phyloP scores from a whole-genome alignment of 495 filamentous ascomycete species.

The Xylaria cubensis region DNA sequence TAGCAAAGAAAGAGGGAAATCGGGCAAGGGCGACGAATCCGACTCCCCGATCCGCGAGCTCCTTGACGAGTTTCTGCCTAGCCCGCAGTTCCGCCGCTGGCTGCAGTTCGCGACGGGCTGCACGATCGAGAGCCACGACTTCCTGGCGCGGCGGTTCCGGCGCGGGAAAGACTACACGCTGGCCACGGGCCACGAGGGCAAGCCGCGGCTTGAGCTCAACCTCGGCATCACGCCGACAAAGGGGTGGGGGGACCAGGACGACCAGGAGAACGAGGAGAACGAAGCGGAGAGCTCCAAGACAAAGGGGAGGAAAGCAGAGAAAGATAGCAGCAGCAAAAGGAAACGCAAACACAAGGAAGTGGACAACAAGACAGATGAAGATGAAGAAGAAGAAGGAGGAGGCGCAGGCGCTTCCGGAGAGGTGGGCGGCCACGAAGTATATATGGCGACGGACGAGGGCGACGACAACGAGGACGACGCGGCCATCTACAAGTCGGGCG shows the following conservation, averaged over 20 bases:
- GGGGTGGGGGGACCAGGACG: constrained; percentile 76
- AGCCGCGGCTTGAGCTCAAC: constrained; percentile 85
- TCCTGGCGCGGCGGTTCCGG: constrained; percentile 84
- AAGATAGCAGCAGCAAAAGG: constrained; percentile 38
- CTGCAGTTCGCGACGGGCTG: constrained; percentile 79
- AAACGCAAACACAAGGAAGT: constrained; percentile 42
- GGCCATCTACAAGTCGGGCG: constrained; percentile 76
- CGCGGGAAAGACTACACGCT: constrained; percentile 90
- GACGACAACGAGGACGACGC: constrained; percentile 72
- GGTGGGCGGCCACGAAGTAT: constrained; percentile 87
- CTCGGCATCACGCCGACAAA: constrained; percentile 80
- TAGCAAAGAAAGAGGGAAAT: constrained; percentile 24
- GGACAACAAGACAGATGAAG: constrained; percentile 28
- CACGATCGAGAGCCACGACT: constrained; percentile 67
- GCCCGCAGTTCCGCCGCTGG: constrained; percentile 89
- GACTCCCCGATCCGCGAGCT: constrained; percentile 74
- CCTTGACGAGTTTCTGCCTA: constrained; percentile 79
- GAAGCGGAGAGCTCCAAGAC: constrained; percentile 39
- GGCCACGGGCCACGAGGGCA: constrained; percentile 80
- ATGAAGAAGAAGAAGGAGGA: constrained; percentile 27
- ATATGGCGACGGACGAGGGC: constrained; percentile 88
- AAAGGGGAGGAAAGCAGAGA: constrained; percentile 38
- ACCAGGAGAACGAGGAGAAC: constrained; percentile 47
- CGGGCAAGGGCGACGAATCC: constrained; percentile 32
- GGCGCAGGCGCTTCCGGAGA: constrained; percentile 52